These are phyloP conservation scores for Narthecium ossifragum DNA, from an alignment of 106 monocot genomes.

Conservation along the genomic window DNA sequence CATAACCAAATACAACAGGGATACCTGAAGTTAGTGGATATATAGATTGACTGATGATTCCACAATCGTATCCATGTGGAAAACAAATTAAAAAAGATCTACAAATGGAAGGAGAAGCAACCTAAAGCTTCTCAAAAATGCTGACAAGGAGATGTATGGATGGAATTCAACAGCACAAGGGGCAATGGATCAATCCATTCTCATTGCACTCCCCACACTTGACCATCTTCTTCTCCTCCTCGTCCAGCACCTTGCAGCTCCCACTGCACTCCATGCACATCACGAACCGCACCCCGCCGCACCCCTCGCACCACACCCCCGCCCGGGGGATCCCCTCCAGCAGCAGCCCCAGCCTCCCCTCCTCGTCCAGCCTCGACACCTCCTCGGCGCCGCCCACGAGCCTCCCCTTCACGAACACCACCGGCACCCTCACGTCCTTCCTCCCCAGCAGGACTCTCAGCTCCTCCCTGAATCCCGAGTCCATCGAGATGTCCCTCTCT, in stretches of 20 bases:
- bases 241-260: constrained; percentile 72
- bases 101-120: too few relatives aligned
- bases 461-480: constrained; percentile 81
- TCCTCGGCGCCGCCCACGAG: constrained; percentile 62
- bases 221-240: constrained; percentile 41
- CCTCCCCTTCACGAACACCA: constrained; percentile 71
- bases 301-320: constrained; percentile 40
- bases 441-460: constrained; percentile 54
- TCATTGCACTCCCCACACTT: constrained; percentile 84
- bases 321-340: constrained; percentile 60
- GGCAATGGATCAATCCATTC: constrained; percentile 85
- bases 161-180: constrained; percentile 60
- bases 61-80: too few relatives aligned
- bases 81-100: too few relatives aligned
- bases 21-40: too few relatives aligned
- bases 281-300: constrained; percentile 71
- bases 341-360: constrained; percentile 48
- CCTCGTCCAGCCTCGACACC: constrained; percentile 65
- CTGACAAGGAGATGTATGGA: too few relatives aligned
- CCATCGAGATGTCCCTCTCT: constrained; percentile 93
- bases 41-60: too few relatives aligned
- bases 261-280: constrained; percentile 85
- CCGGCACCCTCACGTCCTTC: constrained; percentile 41
- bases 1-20: too few relatives aligned
- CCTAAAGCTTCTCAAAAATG: too few relatives aligned